These are phyloP conservation scores for Phyllachora maydis DNA, from an alignment of 2,329 filamentous ascomycete species.

Conservation along the genomic window DNA sequence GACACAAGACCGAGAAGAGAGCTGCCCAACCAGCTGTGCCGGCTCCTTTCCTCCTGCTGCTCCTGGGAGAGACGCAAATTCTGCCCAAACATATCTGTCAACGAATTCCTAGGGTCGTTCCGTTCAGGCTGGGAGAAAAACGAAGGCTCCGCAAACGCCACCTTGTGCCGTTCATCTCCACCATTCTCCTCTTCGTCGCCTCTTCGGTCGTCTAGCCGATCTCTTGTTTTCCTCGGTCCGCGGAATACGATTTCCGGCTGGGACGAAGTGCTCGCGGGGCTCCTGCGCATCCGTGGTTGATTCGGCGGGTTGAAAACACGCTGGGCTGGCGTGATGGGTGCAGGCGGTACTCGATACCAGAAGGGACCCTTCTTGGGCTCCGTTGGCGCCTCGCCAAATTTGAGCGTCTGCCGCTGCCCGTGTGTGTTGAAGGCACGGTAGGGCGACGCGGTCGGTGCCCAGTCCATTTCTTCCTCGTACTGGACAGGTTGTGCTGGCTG, in stretches of 20 bases:
- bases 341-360: constrained; percentile 48
- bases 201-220: too few species aligned
- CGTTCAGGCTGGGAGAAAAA: constrained; percentile 29
- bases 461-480: constrained; percentile 49
- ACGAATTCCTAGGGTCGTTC: constrained; percentile 18
- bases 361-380: constrained; percentile 33
- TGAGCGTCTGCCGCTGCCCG: constrained; percentile 15
- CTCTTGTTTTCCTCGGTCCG: constrained; percentile 4
- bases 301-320: constrained; percentile 39
- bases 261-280: too few species aligned
- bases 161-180: constrained; percentile 6
- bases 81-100: constrained; percentile 22
- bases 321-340: constrained; percentile 45
- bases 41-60: constrained; percentile 3
- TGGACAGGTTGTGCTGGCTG: constrained; percentile 8
- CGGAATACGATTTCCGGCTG: constrained; percentile 26
- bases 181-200: constrained; percentile 1
- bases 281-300: constrained; percentile 26
- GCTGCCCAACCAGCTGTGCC: too few species aligned
- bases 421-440: constrained; percentile 32
- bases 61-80: constrained; percentile 19
- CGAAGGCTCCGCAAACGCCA: constrained; percentile 35
- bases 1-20: too few species aligned
- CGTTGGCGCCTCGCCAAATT: constrained; percentile 23
- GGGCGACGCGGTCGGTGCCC: constrained; percentile 39